Evolutionary conservation across 805 yeast species (phyloP), one percentile per base, ranked within the genome.

Genomic region (Candida morakotiae): DNA sequence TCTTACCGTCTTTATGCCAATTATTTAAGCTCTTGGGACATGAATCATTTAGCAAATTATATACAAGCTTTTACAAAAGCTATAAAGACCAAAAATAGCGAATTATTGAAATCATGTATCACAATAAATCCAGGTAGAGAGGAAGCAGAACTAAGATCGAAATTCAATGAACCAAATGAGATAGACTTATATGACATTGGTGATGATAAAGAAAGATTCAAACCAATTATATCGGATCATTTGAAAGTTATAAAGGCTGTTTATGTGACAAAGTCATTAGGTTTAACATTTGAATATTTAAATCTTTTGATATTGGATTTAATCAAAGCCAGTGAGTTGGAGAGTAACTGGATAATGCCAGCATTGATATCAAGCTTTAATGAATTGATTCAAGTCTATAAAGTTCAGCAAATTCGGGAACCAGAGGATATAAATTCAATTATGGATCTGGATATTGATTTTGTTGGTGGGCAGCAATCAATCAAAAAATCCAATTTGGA

Each of bases 271-370:
- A 64, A 62, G 37, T 59, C 64, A 35, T 55, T 69, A 17, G 58
- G 55, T 20, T 36, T 42, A 40, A 48, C 69, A 28, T 68, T 58
- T 47, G 42, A 20, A 29, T 56, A 40, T 54, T 61, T 64, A 31
- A 62, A 68, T 36, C 69, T 64, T 11, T 54, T 78, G 52, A 59
- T 76, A 40, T 61, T 61, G 39, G 50, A 64, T 10, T 49, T 79
- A 43, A 75, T 75, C 37, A 53, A 83, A 31, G 73, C 70, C 26
- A 78, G 80, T 2, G 82, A 75, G 36, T 49, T 57, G 6, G 75
- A 76, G 48, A 59, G 71, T 3, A 67, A 63, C 37, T 79, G 84
- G 84, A 64, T 77, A 13, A 61, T 72, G 36, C 53, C 50, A 5
- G 64, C 75, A 3, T 51, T 76, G 37, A 64, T 69, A 42, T 55